These are phyloP conservation scores for Mucor plumbeus DNA, from an alignment of 371 early-diverging fungal genomes.

Conservation along the genomic window DNA sequence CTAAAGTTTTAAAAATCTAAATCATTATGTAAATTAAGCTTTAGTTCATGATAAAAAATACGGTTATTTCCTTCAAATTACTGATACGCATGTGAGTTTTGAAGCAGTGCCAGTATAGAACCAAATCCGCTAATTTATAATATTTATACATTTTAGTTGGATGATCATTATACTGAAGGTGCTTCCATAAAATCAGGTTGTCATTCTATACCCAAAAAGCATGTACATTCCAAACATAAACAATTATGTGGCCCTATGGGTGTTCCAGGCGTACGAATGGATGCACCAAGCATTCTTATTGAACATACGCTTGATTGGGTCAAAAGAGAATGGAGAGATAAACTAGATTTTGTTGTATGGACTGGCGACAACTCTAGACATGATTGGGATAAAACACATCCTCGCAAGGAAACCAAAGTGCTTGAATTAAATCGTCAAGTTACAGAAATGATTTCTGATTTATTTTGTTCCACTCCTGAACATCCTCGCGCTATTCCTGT, in stretches of 20 bases:
- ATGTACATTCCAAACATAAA: slow-evolving; percentile 9
- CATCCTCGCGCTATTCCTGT: slow-evolving; percentile 43
- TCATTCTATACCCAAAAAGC: slow-evolving; percentile 32
- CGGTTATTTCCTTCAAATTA: slow-evolving; percentile 74
- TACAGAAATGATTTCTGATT: slow-evolving; percentile 32
- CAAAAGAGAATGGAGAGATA: slow-evolving; percentile 52
- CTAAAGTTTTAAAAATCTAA: not conserved
- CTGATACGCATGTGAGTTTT: slow-evolving; percentile 67
- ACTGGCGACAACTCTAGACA: slow-evolving; percentile 82
- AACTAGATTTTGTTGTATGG: slow-evolving; percentile 81
- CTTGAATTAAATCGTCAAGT: slow-evolving; percentile 42
- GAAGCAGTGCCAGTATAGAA: not conserved
- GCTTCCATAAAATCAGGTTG: slow-evolving; percentile 60
- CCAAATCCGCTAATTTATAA: no score
- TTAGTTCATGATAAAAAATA: slow-evolving; percentile 13
- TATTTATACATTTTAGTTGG: slow-evolving; percentile 32
- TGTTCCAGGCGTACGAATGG: slow-evolving; percentile 66
- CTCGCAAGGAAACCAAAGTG: slow-evolving; percentile 52
- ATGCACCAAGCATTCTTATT: slow-evolving; percentile 67
- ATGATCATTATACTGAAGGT: slow-evolving; percentile 57
- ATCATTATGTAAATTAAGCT: not conserved
- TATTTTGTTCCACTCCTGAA: slow-evolving; percentile 21
- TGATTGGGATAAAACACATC: slow-evolving; percentile 61
- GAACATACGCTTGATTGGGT: slow-evolving; percentile 74
- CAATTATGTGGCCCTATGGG: slow-evolving; percentile 41